These are phyloP conservation scores for Tetrapisispora iriomotensis DNA, from an alignment of 805 yeast genomes.

Conservation along the genomic window DNA sequence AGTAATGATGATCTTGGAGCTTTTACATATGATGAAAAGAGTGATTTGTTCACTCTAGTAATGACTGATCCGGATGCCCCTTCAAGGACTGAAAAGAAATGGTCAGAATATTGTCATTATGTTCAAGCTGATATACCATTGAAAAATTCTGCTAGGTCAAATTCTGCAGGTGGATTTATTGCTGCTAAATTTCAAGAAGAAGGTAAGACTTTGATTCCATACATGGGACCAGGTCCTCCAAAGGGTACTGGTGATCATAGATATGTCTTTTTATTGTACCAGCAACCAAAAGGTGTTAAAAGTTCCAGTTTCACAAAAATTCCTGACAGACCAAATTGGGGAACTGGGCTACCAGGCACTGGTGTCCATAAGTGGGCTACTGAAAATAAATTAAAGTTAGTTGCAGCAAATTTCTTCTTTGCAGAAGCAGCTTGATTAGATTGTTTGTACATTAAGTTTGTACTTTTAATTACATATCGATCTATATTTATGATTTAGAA, in stretches of 20 bases:
- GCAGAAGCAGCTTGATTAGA: constrained; percentile 52
- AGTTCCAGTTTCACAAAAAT: constrained; percentile 18
- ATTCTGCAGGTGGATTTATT: constrained; percentile 2
- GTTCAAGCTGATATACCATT: constrained; percentile 39
- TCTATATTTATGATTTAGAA: too few species aligned
- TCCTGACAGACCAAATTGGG: constrained; percentile 46
- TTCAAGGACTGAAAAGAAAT: constrained; percentile 64
- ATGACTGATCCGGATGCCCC: constrained; percentile 96
- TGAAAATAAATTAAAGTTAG: constrained; percentile 50
- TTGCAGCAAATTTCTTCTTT: constrained; percentile 73
- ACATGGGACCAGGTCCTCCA: constrained; percentile 88
- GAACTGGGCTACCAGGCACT: constrained; percentile 68
- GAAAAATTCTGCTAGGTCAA: constrained; percentile 5
- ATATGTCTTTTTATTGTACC: constrained; percentile 67
- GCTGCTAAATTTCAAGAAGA: constrained; percentile 20
- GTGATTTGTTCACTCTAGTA: constrained; percentile 57
- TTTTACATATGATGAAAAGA: constrained; percentile 3
- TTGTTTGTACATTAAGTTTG: too few species aligned
- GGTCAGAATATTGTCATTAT: constrained; percentile 84
- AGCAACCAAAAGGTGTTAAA: constrained; percentile 37
- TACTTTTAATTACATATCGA: too few species aligned
- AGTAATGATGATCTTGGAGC: constrained; percentile 1
- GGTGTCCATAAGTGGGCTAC: constrained; percentile 71
- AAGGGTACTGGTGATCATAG: constrained; percentile 78
- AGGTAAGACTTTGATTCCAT: constrained; percentile 42